Evolutionary conservation across 768 basidiomycete genomes (phyloP).

Genomic region (Auricularia auricula-judae): DNA sequence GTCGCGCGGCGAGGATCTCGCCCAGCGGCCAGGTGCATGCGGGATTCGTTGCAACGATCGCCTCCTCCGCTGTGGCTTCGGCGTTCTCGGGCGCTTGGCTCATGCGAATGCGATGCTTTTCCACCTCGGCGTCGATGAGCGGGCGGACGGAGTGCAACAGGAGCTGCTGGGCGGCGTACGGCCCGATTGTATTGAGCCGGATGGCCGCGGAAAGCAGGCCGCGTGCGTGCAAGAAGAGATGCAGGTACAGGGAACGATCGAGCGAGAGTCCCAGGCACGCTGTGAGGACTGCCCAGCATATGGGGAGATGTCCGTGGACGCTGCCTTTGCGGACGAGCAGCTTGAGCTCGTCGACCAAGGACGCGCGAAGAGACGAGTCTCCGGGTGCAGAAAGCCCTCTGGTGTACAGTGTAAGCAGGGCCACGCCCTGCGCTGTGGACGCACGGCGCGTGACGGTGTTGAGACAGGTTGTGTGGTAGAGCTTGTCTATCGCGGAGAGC

Average conservation of each 20-base stretch:
- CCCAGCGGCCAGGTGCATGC: conserved; percentile 94
- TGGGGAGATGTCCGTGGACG: conserved; percentile 70
- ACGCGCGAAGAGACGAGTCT: conserved; percentile 13
- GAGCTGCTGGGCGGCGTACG: conserved; percentile 84
- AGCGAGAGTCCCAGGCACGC: conserved; percentile 62
- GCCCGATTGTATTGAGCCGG: conserved; percentile 83
- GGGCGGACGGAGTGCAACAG: conserved; percentile 63
- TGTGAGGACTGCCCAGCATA: conserved; percentile 85
- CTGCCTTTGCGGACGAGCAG: conserved; percentile 50
- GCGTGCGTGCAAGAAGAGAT: conserved; percentile 87
- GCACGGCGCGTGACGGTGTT: conserved; percentile 85
- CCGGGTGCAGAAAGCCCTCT: conserved; percentile 64
- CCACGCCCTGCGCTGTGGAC: conserved; percentile 85
- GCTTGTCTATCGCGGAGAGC: conserved; percentile 51
- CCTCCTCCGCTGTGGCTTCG: not conserved
- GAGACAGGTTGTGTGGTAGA: conserved; percentile 78
- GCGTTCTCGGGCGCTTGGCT: not conserved
- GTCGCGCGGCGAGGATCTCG: conserved; percentile 80
- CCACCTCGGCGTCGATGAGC: conserved; percentile 46
- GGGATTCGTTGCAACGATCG: conserved; percentile 25
- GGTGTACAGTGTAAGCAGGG: conserved; percentile 78
- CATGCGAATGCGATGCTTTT: conserved; percentile 35
- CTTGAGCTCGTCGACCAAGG: conserved; percentile 61
- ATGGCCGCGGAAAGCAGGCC: conserved; percentile 86
- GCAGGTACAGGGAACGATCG: conserved; percentile 74